Conservation (phyloP, 2,329 filamentous ascomycete genomes). For the Myotisia sp. region DNA sequence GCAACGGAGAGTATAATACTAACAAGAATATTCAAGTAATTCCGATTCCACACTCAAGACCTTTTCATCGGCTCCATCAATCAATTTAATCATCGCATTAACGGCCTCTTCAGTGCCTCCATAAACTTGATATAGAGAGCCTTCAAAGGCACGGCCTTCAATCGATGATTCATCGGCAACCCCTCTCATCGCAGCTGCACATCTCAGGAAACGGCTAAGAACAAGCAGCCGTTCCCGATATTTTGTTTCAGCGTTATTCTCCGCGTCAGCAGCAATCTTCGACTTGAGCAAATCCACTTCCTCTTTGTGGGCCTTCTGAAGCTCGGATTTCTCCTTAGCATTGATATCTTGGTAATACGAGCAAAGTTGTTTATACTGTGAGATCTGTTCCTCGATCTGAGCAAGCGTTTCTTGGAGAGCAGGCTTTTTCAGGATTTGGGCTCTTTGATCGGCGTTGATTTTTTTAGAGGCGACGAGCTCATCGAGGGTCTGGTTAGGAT, state of each 20-base stretch:
- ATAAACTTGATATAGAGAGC: conserved; percentile 48
- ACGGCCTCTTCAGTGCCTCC: conserved; percentile 48
- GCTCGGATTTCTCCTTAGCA: conserved; percentile 40
- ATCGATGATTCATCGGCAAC: conserved; percentile 43
- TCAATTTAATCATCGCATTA: conserved; percentile 44
- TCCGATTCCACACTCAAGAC: conserved; percentile 44
- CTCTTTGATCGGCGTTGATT: conserved; percentile 52
- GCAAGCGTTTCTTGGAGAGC: conserved; percentile 41
- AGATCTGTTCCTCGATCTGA: conserved; percentile 47
- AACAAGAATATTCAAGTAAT: conserved; percentile 43
- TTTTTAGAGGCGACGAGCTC: conserved; percentile 49
- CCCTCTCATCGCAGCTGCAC: conserved; percentile 47
- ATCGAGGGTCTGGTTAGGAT: conserved; percentile 46
- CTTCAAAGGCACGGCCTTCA: conserved; percentile 50
- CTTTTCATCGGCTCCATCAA: conserved; percentile 45
- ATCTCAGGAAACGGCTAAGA: conserved; percentile 48
- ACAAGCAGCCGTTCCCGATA: conserved; percentile 42
- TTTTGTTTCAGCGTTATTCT: conserved; percentile 33
- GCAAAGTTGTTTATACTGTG: conserved; percentile 46
- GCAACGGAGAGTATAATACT: conserved; percentile 24
- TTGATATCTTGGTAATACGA: conserved; percentile 44
- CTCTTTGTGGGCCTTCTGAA: conserved; percentile 41
- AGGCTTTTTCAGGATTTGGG: conserved; percentile 49
- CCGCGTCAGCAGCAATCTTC: conserved; percentile 36
- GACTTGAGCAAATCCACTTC: conserved; percentile 41